These are phyloP conservation scores for Coriolopsis trogii DNA, from an alignment of 1,284 basidiomycete genomes.

Conservation along the genomic window DNA sequence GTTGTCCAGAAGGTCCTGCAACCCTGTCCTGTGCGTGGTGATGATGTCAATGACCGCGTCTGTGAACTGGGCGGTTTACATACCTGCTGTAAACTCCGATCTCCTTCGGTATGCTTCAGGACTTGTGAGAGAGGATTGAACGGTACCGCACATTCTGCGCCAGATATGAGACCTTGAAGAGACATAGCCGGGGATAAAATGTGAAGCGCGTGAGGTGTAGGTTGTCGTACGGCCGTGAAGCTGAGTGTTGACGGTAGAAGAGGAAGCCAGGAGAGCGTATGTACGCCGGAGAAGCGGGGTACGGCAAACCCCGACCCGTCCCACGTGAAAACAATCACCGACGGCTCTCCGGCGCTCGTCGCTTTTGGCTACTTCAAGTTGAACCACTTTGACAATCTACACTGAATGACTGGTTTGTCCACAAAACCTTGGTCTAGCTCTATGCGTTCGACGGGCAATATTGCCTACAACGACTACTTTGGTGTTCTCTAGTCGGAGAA, in stretches of 20 bases:
- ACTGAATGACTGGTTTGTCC: too few species aligned
- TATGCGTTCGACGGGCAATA: too few species aligned
- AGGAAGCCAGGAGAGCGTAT: conserved; percentile 4
- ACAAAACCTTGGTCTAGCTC: too few species aligned
- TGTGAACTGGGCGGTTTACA: conserved; percentile 21
- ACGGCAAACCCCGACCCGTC: neutral
- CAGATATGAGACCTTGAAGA: conserved; percentile 82
- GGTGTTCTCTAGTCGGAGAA: too few species aligned
- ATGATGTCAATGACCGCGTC: neutral
- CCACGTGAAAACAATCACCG: neutral
- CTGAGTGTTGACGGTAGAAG: neutral
- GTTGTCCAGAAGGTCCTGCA: conserved; percentile 70
- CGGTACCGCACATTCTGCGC: conserved; percentile 86
- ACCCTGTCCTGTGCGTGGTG: conserved; percentile 64
- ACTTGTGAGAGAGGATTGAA: conserved; percentile 91
- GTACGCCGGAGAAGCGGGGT: conserved; percentile 5
- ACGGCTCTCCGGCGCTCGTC: neutral
- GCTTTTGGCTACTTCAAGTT: too few species aligned
- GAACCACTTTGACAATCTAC: too few species aligned
- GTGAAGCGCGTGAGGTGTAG: too few species aligned
- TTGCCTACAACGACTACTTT: too few species aligned
- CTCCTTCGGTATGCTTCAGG: conserved; percentile 89
- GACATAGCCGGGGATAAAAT: conserved; percentile 50
- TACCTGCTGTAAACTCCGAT: conserved; percentile 87
- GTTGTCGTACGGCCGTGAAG: too few species aligned